These are phyloP conservation scores for Eutrema heterophyllum DNA, from an alignment of 345 rosid species.

Conservation along the genomic window DNA sequence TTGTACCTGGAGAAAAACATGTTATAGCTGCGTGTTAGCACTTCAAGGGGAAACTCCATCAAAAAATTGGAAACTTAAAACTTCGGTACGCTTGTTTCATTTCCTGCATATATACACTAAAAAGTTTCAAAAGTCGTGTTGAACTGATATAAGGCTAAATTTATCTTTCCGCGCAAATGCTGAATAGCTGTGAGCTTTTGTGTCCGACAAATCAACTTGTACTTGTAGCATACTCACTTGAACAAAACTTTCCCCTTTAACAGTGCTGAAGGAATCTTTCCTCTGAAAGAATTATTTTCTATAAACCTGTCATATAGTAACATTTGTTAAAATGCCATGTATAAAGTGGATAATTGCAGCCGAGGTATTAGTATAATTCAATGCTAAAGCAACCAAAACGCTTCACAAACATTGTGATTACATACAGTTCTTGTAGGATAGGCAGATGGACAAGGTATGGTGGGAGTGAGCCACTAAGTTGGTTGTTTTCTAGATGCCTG, in stretches of 20 bases:
- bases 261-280: slow-evolving; percentile 59
- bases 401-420: not conserved
- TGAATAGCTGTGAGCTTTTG: not conserved
- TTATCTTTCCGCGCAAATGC: not conserved
- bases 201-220: not conserved
- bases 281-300: slow-evolving; percentile 75
- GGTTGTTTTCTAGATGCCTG: slow-evolving; percentile 95
- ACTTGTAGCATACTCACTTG: slow-evolving; percentile 49
- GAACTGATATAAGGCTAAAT: not conserved
- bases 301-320: slow-evolving; percentile 53
- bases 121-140: not conserved
- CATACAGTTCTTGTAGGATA: slow-evolving; percentile 76
- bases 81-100: not conserved
- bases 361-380: not conserved
- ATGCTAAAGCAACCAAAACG: not conserved
- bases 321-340: not conserved
- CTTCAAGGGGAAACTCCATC: not conserved
- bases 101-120: not conserved
- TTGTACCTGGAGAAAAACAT: slow-evolving; percentile 48
- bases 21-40: not conserved
- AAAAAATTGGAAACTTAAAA: not conserved
- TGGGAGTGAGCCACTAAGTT: slow-evolving; percentile 72
- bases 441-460: slow-evolving; percentile 59
- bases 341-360: not conserved
- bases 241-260: slow-evolving; percentile 52